Base-by-base conservation (phyloP, 257 asterid genomes). In the Prunella vulgaris region DNA sequence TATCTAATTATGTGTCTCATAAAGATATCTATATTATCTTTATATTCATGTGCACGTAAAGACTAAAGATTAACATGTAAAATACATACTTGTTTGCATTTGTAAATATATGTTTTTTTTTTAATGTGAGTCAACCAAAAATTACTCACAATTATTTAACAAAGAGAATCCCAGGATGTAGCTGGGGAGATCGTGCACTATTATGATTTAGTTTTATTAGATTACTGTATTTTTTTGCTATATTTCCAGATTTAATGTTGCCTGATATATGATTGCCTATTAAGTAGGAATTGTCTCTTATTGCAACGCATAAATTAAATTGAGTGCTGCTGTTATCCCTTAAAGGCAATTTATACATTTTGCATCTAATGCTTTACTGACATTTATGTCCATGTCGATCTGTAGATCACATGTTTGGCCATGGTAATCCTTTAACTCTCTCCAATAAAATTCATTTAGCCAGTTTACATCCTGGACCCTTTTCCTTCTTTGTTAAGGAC, bases 71-170 rank as follows among this genome's bases (percentile, higher is more conserved):
- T 49, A 59, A 24, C 68, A 5, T 24, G 12, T 27, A 27, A 5
- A 32, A 0, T 1, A 32, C 37, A 5, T 5, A 30, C 67, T 69
- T 28, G 40, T 58, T 38, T 51, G 54, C 51, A 17, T 24, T 22
- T 49, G 46, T 57, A 28, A 33, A 5, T 2, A 25, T 13, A 20
- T 32, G 14, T 61, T 33, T 51, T 25, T 0, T 56, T 57, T 20
- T 54, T 48, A 20, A 64, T 76, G 49, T 32, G 68, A 62, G 53
- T 33, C 56, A 64, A 24, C 65, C 21, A 32, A 54, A 73, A 22
- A n/a, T 6, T 64, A 42, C 33, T 7, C 28, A 65, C 53, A 54
- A 7, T 42, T 38, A 22, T 15, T 17, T 37, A 66, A 66, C 5
- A 28, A 49, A 48, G 40, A 28, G 35, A 64, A 78, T 9, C 53